Conservation (phyloP, 345 rosid genomes). For the Barbarea vulgaris region DNA sequence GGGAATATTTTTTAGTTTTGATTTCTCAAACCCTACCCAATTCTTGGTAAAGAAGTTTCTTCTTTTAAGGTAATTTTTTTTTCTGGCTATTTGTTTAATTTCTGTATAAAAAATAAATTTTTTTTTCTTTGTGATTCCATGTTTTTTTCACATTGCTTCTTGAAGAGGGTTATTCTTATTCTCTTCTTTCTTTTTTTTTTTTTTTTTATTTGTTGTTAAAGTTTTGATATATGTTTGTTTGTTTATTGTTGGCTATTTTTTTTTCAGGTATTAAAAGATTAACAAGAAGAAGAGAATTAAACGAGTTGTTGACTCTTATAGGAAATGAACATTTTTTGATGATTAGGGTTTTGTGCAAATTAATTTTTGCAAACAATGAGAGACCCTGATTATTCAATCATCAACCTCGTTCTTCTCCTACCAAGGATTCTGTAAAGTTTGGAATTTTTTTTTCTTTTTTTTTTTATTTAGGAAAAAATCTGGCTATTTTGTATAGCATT, state of each 20-base stretch:
- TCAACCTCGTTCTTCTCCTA: constrained; percentile 42
- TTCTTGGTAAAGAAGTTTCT: constrained; percentile 26
- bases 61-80: constrained; percentile 25
- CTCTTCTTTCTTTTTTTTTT: background rate
- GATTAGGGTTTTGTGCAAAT: constrained; percentile 44
- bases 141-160: constrained; percentile 53
- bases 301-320: constrained; percentile 38
- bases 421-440: constrained; percentile 41
- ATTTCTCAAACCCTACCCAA: constrained; percentile 43
- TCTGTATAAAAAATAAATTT: background rate
- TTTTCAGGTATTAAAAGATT: constrained; percentile 35
- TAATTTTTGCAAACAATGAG: constrained; percentile 51
- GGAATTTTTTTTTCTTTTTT: constrained; percentile 4
- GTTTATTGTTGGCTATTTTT: constrained; percentile 26
- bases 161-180: constrained; percentile 56
- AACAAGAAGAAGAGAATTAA: constrained; percentile 41
- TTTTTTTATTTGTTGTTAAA: background rate
- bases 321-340: constrained; percentile 24
- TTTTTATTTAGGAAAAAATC: constrained; percentile 43
- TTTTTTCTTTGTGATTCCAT: constrained; percentile 33
- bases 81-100: background rate
- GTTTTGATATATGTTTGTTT: constrained; percentile 3
- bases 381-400: constrained; percentile 52
- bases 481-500: constrained; percentile 66
- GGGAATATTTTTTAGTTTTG: constrained; percentile 47